phyloP scores from a whole-genome alignment of 2,329 filamentous ascomycete species.

The Colletotrichum magnum region DNA sequence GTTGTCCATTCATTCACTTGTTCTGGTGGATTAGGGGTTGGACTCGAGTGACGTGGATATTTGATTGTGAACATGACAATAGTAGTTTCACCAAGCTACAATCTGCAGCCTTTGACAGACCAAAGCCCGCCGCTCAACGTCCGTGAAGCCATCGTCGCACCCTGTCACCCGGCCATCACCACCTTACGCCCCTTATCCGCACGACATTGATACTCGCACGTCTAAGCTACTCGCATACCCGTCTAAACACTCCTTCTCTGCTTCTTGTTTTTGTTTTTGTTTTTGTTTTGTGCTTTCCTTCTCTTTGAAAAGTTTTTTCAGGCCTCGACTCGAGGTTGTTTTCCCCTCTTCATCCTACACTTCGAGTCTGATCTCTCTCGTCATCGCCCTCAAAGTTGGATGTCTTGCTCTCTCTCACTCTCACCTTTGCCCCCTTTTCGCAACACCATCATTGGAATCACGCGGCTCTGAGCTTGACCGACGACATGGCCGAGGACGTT shows the following conservation, averaged over 20 bases:
- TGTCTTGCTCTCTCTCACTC: too few species aligned
- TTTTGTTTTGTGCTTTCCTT: neutral
- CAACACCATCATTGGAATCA: too few species aligned
- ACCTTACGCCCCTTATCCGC: slow-evolving; percentile 9
- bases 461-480: too few species aligned
- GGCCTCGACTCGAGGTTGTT: too few species aligned
- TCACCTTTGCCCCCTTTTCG: too few species aligned
- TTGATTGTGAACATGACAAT: neutral
- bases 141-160: slow-evolving; percentile 9
- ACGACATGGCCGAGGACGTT: too few species aligned
- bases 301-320: neutral
- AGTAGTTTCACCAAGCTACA: neutral
- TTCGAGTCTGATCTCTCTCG: too few species aligned
- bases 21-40: too few species aligned
- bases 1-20: too few species aligned
- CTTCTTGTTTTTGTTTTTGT: slow-evolving; percentile 1
- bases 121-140: neutral
- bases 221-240: slow-evolving; percentile 7
- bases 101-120: neutral
- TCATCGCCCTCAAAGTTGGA: too few species aligned
- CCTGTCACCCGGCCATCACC: neutral
- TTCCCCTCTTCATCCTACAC: too few species aligned
- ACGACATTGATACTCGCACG: slow-evolving; percentile 12
- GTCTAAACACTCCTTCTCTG: slow-evolving; percentile 5
- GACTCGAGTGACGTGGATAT: too few species aligned